Evolutionary conservation across 2,329 filamentous ascomycete species (phyloP).

Genomic region (Aspergillus calidoustus): DNA sequence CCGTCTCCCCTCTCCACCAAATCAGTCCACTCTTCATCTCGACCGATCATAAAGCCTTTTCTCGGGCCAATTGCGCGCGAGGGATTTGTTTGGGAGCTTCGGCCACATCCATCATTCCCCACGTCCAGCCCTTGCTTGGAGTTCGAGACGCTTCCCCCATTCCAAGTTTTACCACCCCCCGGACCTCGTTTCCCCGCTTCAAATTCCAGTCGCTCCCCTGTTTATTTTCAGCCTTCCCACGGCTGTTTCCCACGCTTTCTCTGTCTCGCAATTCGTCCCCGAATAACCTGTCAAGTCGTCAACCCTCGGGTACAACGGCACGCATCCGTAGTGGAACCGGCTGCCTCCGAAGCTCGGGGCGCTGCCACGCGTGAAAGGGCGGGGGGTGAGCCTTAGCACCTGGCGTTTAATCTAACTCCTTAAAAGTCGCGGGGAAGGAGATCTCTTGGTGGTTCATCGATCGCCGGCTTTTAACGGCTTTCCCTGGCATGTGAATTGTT

Average conservation of each 20-base stretch:
- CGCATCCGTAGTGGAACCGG: slow-evolving; percentile 7
- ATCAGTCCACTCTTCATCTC: not conserved
- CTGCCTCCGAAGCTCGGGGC: not conserved
- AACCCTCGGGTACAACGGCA: slow-evolving; percentile 8
- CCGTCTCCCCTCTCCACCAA: not conserved
- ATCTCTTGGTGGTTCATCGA: slow-evolving; percentile 3
- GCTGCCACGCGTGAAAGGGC: slow-evolving; percentile 12
- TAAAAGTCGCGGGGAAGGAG: slow-evolving; percentile 11
- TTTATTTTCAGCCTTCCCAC: not conserved
- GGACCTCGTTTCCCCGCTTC: slow-evolving; percentile 12
- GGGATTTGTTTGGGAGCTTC: not conserved
- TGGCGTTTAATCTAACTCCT: slow-evolving; percentile 4
- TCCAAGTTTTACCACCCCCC: not conserved
- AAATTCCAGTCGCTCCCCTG: not conserved
- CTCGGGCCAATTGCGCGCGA: not conserved
- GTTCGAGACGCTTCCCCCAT: not conserved
- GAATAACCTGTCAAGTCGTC: not conserved
- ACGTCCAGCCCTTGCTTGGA: not conserved
- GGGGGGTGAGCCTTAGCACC: slow-evolving; percentile 12
- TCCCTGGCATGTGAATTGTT: slow-evolving; percentile 12
- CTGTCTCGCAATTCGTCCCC: not conserved
- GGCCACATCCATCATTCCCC: slow-evolving; percentile 2
- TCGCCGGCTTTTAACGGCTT: slow-evolving; percentile 8
- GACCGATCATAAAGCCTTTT: not conserved
- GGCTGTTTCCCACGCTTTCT: not conserved